phyloP scores from a whole-genome alignment of 305 asterid genomes.

The Fraxinus latifolia region DNA sequence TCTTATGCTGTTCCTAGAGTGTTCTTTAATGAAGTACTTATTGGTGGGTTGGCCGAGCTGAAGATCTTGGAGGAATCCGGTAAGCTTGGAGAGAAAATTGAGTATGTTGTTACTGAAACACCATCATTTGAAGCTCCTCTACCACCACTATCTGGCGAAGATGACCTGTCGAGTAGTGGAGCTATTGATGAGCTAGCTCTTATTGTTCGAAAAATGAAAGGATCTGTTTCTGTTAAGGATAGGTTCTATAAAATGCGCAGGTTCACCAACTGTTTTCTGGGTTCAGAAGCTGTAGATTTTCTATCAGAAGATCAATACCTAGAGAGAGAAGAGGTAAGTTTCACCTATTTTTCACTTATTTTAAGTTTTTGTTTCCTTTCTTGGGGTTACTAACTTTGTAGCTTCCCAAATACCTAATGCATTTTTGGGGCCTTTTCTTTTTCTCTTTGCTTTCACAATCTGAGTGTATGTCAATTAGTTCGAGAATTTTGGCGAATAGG shows the following conservation, averaged over 20 bases:
- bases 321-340: constrained; percentile 82
- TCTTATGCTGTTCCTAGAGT: constrained; percentile 70
- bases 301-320: constrained; percentile 84
- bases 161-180: constrained; percentile 71
- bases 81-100: constrained; percentile 73
- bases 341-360: constrained; percentile 23
- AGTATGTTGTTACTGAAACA: constrained; percentile 62
- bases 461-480: neutral
- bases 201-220: constrained; percentile 77
- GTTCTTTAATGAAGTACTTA: constrained; percentile 73
- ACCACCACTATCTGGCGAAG: constrained; percentile 95
- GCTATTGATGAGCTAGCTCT: constrained; percentile 81
- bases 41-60: constrained; percentile 71
- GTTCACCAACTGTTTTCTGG: constrained; percentile 63
- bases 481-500: neutral
- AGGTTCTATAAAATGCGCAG: constrained; percentile 77
- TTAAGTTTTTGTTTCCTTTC: neutral
- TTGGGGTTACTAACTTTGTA: neutral
- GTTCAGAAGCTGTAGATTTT: constrained; percentile 84
- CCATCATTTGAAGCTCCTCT: constrained; percentile 81
- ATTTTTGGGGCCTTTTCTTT: neutral
- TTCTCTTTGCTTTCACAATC: neutral
- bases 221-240: constrained; percentile 52
- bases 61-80: constrained; percentile 67
- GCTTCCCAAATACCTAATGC: neutral